Evolutionary conservation across 306 rosid species (phyloP).

Genomic region (Gynostemma pentaphyllum): DNA sequence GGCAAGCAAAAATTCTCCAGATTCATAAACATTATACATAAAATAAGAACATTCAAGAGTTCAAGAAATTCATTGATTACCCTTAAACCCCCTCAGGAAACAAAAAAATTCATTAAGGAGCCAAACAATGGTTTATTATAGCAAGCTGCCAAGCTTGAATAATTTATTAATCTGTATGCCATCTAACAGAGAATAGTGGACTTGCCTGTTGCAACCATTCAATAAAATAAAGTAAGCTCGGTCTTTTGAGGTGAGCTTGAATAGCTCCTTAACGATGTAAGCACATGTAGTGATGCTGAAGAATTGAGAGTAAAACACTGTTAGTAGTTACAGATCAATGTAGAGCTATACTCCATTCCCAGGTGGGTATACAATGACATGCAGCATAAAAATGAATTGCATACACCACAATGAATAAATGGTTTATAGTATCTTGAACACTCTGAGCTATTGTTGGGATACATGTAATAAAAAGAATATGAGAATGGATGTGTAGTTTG

Average conservation of each 20-base stretch:
- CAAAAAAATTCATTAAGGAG: too few species aligned
- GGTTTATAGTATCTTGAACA: too few species aligned
- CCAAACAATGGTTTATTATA: too few species aligned
- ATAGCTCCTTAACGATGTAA: constrained; percentile 53
- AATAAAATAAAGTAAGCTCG: constrained; percentile 49
- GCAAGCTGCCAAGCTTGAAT: too few species aligned
- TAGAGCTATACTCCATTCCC: not conserved
- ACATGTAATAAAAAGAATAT: not conserved
- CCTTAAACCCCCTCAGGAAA: too few species aligned
- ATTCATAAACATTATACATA: not conserved
- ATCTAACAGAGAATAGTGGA: constrained; percentile 3
- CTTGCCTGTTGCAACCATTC: constrained; percentile 50
- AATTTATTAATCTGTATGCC: not conserved
- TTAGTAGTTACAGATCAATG: not conserved
- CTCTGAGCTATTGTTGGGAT: too few species aligned
- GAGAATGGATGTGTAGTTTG: not conserved
- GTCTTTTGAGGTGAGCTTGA: constrained; percentile 50
- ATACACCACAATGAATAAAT: not conserved
- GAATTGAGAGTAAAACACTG: constrained; percentile 5
- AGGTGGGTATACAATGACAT: not conserved
- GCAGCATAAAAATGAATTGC: constrained; percentile 7
- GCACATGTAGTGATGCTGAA: constrained; percentile 48
- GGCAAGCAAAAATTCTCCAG: not conserved
- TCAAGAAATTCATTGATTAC: not conserved
- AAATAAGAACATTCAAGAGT: not conserved